These are phyloP conservation scores for Coriolopsis trogii DNA, from an alignment of 1,284 basidiomycete genomes.

Conservation along the genomic window DNA sequence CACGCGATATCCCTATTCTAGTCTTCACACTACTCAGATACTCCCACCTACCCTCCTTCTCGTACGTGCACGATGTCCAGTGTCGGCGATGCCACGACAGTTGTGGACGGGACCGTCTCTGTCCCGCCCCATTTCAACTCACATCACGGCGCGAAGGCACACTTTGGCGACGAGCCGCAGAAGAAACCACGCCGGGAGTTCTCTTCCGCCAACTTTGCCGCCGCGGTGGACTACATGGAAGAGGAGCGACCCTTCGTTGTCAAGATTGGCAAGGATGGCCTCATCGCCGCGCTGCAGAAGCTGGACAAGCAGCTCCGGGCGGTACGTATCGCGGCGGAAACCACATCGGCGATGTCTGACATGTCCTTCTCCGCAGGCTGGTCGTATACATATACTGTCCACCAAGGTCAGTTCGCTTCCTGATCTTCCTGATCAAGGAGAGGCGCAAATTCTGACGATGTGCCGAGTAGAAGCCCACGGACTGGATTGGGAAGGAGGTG, in stretches of 20 bases:
- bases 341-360: too few species aligned
- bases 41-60: neutral
- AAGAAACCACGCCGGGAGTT: slow-evolving; percentile 3
- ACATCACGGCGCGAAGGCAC: slow-evolving; percentile 9
- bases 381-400: slow-evolving; percentile 49
- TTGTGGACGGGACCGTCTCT: slow-evolving; percentile 26
- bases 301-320: slow-evolving; percentile 57
- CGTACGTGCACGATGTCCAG: slow-evolving; percentile 17
- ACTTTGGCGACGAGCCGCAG: slow-evolving; percentile 11
- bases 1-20: neutral
- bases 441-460: too few species aligned
- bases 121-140: slow-evolving; percentile 3
- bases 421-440: neutral
- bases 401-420: slow-evolving; percentile 31
- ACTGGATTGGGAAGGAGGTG: slow-evolving; percentile 73
- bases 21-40: neutral
- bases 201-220: slow-evolving; percentile 19
- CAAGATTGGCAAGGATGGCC: slow-evolving; percentile 61
- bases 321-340: too few species aligned
- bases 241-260: slow-evolving; percentile 69
- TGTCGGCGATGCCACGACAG: slow-evolving; percentile 25
- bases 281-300: slow-evolving; percentile 65
- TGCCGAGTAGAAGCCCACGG: slow-evolving; percentile 56
- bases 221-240: slow-evolving; percentile 35
- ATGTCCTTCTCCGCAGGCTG: slow-evolving; percentile 44